Percentiles rank a stretch among this genome's conserved stretches.
Conservation (phyloP, 805 yeast genomes). For the Lachancea cidri region DNA sequence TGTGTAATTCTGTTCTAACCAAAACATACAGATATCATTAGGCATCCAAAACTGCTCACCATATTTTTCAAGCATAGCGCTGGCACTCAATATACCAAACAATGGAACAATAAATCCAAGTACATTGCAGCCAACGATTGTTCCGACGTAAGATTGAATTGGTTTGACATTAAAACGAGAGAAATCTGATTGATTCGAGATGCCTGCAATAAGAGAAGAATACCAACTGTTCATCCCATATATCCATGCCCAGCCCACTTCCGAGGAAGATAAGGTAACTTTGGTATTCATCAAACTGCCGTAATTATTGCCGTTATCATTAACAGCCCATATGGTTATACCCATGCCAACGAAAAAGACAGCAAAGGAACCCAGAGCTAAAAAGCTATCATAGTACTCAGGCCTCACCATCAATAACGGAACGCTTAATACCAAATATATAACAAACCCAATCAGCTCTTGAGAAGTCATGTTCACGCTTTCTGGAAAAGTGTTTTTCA, state of each 20-base stretch:
- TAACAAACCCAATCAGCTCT: constrained; percentile 37
- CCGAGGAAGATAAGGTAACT: constrained; percentile 21
- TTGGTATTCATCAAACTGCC: constrained; percentile 28
- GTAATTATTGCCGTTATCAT: constrained; percentile 30
- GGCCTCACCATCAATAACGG: constrained; percentile 30
- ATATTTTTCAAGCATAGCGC: constrained; percentile 32
- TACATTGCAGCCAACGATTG: constrained; percentile 31
- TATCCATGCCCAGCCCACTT: constrained; percentile 38
- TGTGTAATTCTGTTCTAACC: constrained; percentile 35
- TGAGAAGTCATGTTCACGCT: constrained; percentile 34
- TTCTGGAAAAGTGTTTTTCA: constrained; percentile 27
- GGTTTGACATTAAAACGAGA: constrained; percentile 35
- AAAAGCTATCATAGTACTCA: constrained; percentile 25
- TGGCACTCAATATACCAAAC: constrained; percentile 37
- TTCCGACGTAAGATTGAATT: constrained; percentile 29
- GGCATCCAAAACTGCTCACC: constrained; percentile 38
- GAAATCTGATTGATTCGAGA: constrained; percentile 38
- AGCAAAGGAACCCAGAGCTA: constrained; percentile 21
- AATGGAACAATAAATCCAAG: constrained; percentile 38
- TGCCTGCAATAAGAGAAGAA: constrained; percentile 36
- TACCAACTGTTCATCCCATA: constrained; percentile 38
- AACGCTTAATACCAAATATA: constrained; percentile 33
- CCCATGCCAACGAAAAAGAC: constrained; percentile 30
- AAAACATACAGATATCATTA: constrained; percentile 33
- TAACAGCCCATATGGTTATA: constrained; percentile 28